Conservation (phyloP, 805 yeast species). For the Barnettozyma sucrosica region DNA sequence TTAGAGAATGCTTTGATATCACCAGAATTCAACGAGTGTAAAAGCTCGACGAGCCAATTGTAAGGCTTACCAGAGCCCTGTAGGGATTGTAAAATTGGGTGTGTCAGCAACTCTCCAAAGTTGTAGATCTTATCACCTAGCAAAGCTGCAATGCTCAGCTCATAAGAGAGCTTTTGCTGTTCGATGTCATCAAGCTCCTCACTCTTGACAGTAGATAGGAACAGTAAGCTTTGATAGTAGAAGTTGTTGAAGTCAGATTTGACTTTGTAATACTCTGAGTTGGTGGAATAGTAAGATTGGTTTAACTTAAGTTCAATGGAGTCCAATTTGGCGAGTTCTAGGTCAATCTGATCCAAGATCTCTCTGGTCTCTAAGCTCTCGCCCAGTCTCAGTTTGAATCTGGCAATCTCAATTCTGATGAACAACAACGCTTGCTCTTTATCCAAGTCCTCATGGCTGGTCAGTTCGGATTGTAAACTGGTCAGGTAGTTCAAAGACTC, state of each 20-base stretch:
- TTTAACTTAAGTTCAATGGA: slow-evolving; percentile 58
- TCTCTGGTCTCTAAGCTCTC: slow-evolving; percentile 57
- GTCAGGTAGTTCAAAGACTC: slow-evolving; percentile 49
- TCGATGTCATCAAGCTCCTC: slow-evolving; percentile 34
- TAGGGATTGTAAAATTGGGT: slow-evolving; percentile 54
- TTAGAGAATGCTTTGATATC: slow-evolving; percentile 61
- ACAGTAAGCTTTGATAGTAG: slow-evolving; percentile 77
- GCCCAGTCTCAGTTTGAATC: slow-evolving; percentile 54
- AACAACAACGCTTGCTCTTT: slow-evolving; percentile 51
- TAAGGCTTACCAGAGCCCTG: slow-evolving; percentile 41
- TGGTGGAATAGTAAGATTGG: slow-evolving; percentile 78
- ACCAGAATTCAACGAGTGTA: slow-evolving; percentile 72
- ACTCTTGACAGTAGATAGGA: slow-evolving; percentile 65
- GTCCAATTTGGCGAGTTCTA: slow-evolving; percentile 51
- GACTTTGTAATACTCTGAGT: slow-evolving; percentile 67
- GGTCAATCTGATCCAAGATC: slow-evolving; percentile 55
- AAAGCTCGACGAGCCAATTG: slow-evolving; percentile 67
- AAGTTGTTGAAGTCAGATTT: slow-evolving; percentile 75
- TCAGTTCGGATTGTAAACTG: slow-evolving; percentile 40
- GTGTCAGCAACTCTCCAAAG: slow-evolving; percentile 91
- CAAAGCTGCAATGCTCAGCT: slow-evolving; percentile 78
- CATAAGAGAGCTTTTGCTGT: slow-evolving; percentile 55
- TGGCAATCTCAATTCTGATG: slow-evolving; percentile 69
- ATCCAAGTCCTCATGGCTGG: slow-evolving; percentile 32
- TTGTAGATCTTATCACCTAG: slow-evolving; percentile 90